Base-by-base conservation (phyloP, 2,329 filamentous ascomycete species). In the Penicillium sp. region DNA sequence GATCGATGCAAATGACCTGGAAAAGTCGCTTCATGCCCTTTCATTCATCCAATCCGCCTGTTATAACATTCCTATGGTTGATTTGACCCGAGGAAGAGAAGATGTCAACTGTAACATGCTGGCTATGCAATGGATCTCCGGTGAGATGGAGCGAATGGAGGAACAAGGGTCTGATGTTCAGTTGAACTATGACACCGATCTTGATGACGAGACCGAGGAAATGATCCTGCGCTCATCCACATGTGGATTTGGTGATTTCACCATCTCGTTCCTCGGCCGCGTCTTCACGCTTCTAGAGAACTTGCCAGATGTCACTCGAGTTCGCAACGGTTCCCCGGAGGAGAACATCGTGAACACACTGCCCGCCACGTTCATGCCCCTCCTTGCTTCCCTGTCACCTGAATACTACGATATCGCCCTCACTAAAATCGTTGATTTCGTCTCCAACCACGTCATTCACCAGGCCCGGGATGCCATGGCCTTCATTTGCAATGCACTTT, bases 391-490 rank as follows among this genome's bases (percentile, higher is more conserved):
- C 0, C 78, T 99, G 20, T 97, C 94, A 0, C 90, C 93, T 0
- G 91, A 97, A 66, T 83, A 97, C 9, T 99, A 95, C 65, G 94
- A 97, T 65, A 84, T 94, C 68, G 91, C 90, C 0, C 76, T 99
- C 44, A 89, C 96, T 54, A 97, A 97, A 78, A 85, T 99, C 62
- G 89, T 91, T 2, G 85, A 90, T 26, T 99, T 99, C 69, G 89
- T 97, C 21, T 87, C 89, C 1, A 90, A 90, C 57, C 94, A 97
- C 75, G 94, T 99, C 42, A 93, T 99, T 15, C 92, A 99, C 64
- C 94, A 97, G 73, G 93, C 94, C 46, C 82, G 93, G 59, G 94
- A 99, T 78, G 93, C 94, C 7, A 97, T 99, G 89, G 94, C 95
- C 1, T 99, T 96, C 81, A 97, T 97, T 47, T 90, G 93, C 74